A percentile compares a stretch with the other conserved stretches of the same genome.
phyloP scores from a whole-genome alignment of 352 stramenopile genomes.

The Blastocystis sp. region DNA sequence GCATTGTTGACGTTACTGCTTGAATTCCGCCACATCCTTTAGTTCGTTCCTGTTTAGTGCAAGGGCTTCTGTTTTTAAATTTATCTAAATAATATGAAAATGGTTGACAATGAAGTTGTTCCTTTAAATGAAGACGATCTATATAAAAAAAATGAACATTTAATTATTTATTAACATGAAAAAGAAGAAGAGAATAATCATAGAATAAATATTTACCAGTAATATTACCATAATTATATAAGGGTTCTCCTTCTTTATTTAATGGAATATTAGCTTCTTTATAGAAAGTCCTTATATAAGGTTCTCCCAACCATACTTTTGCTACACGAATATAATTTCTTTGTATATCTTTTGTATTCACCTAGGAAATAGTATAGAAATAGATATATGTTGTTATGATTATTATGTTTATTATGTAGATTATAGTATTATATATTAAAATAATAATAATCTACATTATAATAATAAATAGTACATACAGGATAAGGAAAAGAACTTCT shows the following conservation, averaged over 20 bases:
- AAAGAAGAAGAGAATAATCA: no score
- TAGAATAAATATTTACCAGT: no score
- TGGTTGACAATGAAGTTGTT: conserved; percentile 18
- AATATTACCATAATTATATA: conserved; percentile 19
- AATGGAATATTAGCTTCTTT: conserved; percentile 7
- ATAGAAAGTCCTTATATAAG: conserved; percentile 5
- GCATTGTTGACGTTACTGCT: no score
- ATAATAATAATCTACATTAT: no score
- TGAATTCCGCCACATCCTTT: no score
- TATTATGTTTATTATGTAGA: no score
- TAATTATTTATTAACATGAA: no score
- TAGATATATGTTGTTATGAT: no score
- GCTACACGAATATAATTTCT: conserved; percentile 30
- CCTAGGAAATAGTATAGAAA: no score
- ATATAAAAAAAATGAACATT: not conserved
- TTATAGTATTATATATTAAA: no score
- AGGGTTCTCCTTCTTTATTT: not conserved
- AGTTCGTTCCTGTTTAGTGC: no score
- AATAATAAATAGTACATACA: not conserved
- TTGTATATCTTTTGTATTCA: conserved; percentile 3
- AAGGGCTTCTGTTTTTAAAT: conserved; percentile 19
- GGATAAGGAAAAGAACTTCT: conserved; percentile 17
- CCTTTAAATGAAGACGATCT: conserved; percentile 22
- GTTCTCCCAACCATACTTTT: conserved; percentile 20
- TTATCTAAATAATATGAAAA: conserved; percentile 21